Conservation (phyloP, 441 rosid species). For the Erodium texanum region DNA sequence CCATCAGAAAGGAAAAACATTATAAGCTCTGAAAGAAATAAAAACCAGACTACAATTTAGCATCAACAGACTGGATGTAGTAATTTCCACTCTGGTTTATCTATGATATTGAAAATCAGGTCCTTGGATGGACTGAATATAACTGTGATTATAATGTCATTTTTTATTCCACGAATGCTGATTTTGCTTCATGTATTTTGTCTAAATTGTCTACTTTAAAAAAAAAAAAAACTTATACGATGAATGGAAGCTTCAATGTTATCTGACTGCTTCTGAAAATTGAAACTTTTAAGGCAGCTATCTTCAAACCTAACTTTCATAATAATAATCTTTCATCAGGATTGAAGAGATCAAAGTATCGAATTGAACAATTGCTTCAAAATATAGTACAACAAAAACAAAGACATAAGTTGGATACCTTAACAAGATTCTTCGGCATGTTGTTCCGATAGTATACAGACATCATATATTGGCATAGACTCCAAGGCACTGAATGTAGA, state of each 20-base stretch:
- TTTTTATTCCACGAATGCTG: no score
- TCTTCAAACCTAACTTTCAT: background rate
- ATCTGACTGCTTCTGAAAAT: background rate
- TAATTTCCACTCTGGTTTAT: no score
- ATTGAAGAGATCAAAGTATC: background rate
- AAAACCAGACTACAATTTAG: background rate
- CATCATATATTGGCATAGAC: constrained; percentile 62
- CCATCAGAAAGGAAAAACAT: constrained; percentile 9
- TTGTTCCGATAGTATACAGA: constrained; percentile 70
- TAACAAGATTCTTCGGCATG: constrained; percentile 62
- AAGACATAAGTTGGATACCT: constrained; percentile 33
- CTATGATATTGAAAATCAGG: no score
- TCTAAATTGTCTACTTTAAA: no score
- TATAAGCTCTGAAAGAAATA: background rate
- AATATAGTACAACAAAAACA: constrained; percentile 5
- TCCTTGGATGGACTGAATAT: no score
- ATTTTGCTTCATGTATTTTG: no score
- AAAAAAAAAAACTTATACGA: background rate
- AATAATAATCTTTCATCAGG: background rate
- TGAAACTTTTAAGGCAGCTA: background rate
- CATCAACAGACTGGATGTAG: background rate
- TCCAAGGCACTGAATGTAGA: constrained; percentile 92
- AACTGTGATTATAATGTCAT: no score
- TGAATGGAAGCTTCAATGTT: background rate
- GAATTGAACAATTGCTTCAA: background rate